phyloP scores from a whole-genome alignment of 352 stramenopile species.

The Globisporangium nodosum region DNA sequence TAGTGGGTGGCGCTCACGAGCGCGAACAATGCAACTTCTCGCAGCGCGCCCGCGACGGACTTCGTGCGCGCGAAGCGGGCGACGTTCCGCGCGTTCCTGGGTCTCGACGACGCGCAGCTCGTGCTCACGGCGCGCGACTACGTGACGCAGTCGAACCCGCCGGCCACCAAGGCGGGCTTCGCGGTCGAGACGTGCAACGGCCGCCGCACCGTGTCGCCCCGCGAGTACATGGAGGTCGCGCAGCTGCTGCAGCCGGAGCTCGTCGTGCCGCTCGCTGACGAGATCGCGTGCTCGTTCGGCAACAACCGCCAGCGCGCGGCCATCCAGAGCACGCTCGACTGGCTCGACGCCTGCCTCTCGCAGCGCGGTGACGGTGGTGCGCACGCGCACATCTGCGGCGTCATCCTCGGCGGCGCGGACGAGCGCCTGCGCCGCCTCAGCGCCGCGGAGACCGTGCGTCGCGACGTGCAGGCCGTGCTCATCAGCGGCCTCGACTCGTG shows the following conservation, averaged over 20 bases:
- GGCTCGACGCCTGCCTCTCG: slow-evolving; percentile 58
- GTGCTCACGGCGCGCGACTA: slow-evolving; percentile 73
- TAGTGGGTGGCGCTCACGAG: not conserved
- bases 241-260: slow-evolving; percentile 44
- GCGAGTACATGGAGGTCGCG: slow-evolving; percentile 59
- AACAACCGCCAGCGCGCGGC: slow-evolving; percentile 62
- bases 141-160: slow-evolving; percentile 46
- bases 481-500: slow-evolving; percentile 57
- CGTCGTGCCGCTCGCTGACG: slow-evolving; percentile 62
- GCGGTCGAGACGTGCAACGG: slow-evolving; percentile 53
- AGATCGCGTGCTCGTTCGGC: slow-evolving; percentile 47
- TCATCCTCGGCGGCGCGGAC: slow-evolving; percentile 64
- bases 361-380: slow-evolving; percentile 9
- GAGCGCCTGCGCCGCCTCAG: slow-evolving; percentile 45
- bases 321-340: slow-evolving; percentile 59
- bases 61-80: slow-evolving; percentile 31
- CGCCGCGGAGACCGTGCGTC: slow-evolving; percentile 57
- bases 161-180: slow-evolving; percentile 48
- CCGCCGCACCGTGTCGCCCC: slow-evolving; percentile 31
- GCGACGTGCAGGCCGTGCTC: slow-evolving; percentile 56
- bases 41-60: slow-evolving; percentile 27
- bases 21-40: too few relatives aligned
- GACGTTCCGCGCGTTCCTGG: slow-evolving; percentile 46
- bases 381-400: slow-evolving; percentile 38
- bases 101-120: slow-evolving; percentile 34